These are phyloP conservation scores for Cordyceps pruinosa DNA, from an alignment of 2,329 filamentous ascomycete species.

Conservation along the genomic window DNA sequence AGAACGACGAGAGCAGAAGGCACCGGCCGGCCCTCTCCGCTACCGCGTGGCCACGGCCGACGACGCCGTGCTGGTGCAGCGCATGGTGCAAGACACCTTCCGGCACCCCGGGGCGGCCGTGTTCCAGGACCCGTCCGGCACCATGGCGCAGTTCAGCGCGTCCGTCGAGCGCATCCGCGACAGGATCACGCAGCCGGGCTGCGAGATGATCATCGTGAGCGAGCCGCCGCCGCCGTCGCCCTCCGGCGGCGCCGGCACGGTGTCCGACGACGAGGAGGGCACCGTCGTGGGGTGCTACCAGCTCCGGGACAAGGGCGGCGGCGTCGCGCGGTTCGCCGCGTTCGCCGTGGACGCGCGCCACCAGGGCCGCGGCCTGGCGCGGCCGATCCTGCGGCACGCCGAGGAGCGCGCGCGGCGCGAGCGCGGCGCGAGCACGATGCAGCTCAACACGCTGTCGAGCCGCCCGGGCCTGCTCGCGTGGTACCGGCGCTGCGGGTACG, in stretches of 20 bases:
- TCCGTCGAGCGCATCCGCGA: neutral
- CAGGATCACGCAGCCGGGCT: neutral
- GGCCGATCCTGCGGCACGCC: neutral
- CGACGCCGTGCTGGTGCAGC: neutral
- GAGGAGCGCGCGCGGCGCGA: neutral
- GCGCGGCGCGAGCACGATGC: neutral
- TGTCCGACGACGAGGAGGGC: no score
- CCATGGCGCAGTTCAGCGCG: neutral
- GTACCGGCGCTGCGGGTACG: neutral
- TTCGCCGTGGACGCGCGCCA: neutral
- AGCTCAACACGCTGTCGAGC: conserved; percentile 7
- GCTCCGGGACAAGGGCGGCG: neutral
- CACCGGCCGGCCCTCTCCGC: neutral
- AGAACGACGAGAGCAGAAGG: neutral
- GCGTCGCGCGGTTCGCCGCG: neutral
- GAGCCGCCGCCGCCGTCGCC: neutral
- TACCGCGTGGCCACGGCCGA: neutral
- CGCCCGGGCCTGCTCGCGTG: neutral
- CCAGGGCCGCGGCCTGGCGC: conserved; percentile 7
- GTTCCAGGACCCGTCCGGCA: neutral
- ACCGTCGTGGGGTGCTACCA: neutral
- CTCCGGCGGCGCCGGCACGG: no score
- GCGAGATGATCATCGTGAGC: neutral
- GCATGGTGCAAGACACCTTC: neutral
- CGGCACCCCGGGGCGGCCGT: neutral